Conservation (phyloP, 2,329 filamentous ascomycete genomes). For the Lomentospora prolificans region DNA sequence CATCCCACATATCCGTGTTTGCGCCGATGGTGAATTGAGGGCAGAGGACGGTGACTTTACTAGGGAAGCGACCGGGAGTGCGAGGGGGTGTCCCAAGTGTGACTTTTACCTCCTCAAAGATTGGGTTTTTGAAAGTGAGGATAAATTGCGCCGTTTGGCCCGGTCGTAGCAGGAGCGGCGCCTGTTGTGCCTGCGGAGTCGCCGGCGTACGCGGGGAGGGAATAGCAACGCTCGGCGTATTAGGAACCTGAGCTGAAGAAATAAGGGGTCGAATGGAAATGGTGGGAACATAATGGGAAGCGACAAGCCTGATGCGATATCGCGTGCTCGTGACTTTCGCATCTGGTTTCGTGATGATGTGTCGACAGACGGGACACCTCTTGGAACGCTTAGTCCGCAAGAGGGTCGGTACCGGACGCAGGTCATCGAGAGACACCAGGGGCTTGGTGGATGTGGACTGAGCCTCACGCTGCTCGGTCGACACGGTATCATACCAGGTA, state of each 20-base stretch:
- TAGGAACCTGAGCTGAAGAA: conserved; percentile 10
- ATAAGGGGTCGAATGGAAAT: conserved; percentile 60
- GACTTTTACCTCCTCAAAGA: conserved; percentile 84
- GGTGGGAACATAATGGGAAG: conserved; percentile 76
- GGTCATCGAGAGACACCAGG: conserved; percentile 57
- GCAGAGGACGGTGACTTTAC: conserved; percentile 82
- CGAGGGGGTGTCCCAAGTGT: conserved; percentile 74
- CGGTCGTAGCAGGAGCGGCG: conserved; percentile 35
- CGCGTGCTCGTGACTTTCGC: conserved; percentile 79
- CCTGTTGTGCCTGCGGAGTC: conserved; percentile 17
- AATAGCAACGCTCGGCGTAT: conserved; percentile 14
- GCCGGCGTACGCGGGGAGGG: conserved; percentile 25
- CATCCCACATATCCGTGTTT: conserved; percentile 81
- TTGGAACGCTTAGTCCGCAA: conserved; percentile 90
- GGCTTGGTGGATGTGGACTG: conserved; percentile 36
- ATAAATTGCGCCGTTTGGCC: conserved; percentile 66
- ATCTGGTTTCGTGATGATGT: conserved; percentile 93
- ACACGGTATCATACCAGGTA: conserved; percentile 55
- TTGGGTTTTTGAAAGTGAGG: conserved; percentile 83
- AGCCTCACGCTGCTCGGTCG: conserved; percentile 34
- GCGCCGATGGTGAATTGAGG: conserved; percentile 90
- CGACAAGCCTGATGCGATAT: conserved; percentile 87
- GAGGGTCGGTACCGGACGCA: conserved; percentile 73
- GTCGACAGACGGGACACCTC: conserved; percentile 82
- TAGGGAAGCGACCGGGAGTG: conserved; percentile 67